Evolutionary conservation across 257 asterid genomes (phyloP), one percentile per base, ranked within the genome.

Genomic region (Fraxinus anomala): DNA sequence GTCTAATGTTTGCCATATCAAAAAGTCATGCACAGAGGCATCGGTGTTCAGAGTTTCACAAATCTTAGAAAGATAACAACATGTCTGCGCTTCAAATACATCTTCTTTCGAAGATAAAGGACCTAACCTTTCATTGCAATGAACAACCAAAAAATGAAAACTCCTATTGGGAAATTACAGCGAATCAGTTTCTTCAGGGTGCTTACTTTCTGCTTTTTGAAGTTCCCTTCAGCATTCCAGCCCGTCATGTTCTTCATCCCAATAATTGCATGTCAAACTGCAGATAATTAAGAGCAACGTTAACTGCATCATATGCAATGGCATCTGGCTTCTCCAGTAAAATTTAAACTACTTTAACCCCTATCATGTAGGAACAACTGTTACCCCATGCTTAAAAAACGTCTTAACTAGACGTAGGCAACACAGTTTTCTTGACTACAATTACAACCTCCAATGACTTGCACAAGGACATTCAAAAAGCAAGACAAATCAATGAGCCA

Each of bases 191-290:
- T 42, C 16, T 42, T 42, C 17, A 11, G 5, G 17, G 17, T 42
- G 51, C 51, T 12, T 12, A 1, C 17, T 12, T 42, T 42, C 17
- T 42, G 6, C n/a, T 3, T 47, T 13, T 3, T 47, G 56, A 14
- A 47, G 56, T 47, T 13, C 56, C 1, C 21, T 47, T 47, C 56
- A 14, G 56, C 21, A 47, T 47, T 47, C 56, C 56, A 16, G n/a
- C 7, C 21, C 1, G 56, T 47, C 56, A 3, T 16, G 56, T n/a
- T 47, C 21, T 47, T 47, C 56, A 14, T 47, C 56, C 56, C 56
- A 16, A 47, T 47, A 47, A 47, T 47, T 47, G 56, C 56, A 47
- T 14, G 17, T 14, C 56, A 47, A 14, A 14, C n/a, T 96, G 97
- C 93, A 88, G 65, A 78, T 37, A 4, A 81, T 76, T 40, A 8